Base-by-base conservation (phyloP, 805 yeast species). In the Saccharomycopsis sp. region DNA sequence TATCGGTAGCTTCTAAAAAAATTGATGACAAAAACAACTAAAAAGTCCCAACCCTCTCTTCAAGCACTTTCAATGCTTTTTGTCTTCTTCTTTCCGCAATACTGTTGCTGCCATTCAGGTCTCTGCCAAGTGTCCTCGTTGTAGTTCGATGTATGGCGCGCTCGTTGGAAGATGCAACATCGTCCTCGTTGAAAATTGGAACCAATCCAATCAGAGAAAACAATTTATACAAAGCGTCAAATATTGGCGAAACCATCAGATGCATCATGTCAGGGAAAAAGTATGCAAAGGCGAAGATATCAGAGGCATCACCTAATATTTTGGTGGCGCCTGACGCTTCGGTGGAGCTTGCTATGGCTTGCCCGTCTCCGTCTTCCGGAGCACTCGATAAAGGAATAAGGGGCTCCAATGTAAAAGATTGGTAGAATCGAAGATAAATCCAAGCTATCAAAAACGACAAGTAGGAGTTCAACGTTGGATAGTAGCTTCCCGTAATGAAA, bases 251-350 rank as follows among this genome's bases (percentile, higher is more conserved):
- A 36, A 85, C 56, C 19, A 69, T 48, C 2, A 75, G 71, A 41
- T 75, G 73, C 2, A 71, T 26, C 1, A 71, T 55, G 36, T 68
- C 75, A 1, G 96, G 96, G 74, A 88, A 88, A 57, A 88, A 85
- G 52, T 80, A 80, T 23, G 79, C 77, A 48, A 88, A 68, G 41
- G 83, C 77, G 64, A 88, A 88, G 1, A 89, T 81, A 50, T 88
- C 96, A 0, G 92, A 78, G 0, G 96, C 94, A 58, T 87, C 96
- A 29, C 96, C 96, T 20, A 71, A 59, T 8, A 77, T 61, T 18
- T 67, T 55, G 25, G 50, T 54, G 10, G 55, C 53, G 9, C 58
- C 59, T 38, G 49, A 22, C 16, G 55, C 39, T 46, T 41, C 55
- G 8, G n/a, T 7, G 10, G 30, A 4, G 26, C 6, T 17, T 3